Conservation (phyloP, 2,329 filamentous ascomycete species). For the Zymoseptoria passerinii region DNA sequence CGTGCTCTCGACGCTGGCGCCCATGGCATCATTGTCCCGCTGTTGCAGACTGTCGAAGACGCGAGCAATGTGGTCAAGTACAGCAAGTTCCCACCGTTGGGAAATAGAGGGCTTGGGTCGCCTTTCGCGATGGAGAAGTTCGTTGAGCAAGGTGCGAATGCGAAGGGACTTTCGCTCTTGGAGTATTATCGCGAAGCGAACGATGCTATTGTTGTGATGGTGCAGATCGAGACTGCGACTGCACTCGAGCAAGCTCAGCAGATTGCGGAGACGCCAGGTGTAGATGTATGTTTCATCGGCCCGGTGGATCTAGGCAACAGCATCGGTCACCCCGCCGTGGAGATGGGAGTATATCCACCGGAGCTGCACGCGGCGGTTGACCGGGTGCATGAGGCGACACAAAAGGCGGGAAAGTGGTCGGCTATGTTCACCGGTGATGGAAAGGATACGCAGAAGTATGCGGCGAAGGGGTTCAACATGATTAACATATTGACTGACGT, state of each 20-base stretch:
- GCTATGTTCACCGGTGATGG: slow-evolving; percentile 49
- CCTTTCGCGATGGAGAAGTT: slow-evolving; percentile 41
- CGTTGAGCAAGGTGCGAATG: slow-evolving; percentile 16
- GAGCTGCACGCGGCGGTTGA: slow-evolving; percentile 46
- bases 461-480: slow-evolving; percentile 49
- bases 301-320: slow-evolving; percentile 53
- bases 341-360: slow-evolving; percentile 37
- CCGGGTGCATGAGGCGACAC: slow-evolving; percentile 44
- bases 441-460: slow-evolving; percentile 44
- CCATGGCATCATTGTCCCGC: slow-evolving; percentile 49
- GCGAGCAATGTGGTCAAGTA: slow-evolving; percentile 44
- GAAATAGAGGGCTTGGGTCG: slow-evolving; percentile 48
- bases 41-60: slow-evolving; percentile 32
- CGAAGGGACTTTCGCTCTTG: slow-evolving; percentile 14
- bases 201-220: slow-evolving; percentile 42
- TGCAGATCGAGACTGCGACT: slow-evolving; percentile 38
- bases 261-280: slow-evolving; percentile 44
- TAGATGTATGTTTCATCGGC: slow-evolving; percentile 44
- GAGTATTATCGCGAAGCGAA: slow-evolving; percentile 49
- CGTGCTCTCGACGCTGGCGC: slow-evolving; percentile 52
- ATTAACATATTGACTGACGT: slow-evolving; percentile 33
- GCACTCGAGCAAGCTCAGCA: slow-evolving; percentile 36
- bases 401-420: slow-evolving; percentile 45
- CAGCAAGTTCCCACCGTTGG: slow-evolving; percentile 49
- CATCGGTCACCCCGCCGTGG: slow-evolving; percentile 46